These are phyloP conservation scores for Mucor piriformis DNA, from an alignment of 371 early-diverging fungal species.

Conservation along the genomic window DNA sequence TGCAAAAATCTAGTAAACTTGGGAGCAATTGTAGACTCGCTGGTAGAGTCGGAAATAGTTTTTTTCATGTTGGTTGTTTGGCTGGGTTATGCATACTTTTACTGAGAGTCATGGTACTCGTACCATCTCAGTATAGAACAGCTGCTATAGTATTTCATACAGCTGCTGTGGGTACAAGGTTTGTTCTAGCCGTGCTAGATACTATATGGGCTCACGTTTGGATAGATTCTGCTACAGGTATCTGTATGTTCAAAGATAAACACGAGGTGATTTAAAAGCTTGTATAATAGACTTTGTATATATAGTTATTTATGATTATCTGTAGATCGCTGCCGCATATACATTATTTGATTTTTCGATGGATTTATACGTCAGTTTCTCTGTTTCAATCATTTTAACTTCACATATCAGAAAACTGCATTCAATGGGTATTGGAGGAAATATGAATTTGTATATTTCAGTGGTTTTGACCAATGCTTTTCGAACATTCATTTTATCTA, in stretches of 20 bases:
- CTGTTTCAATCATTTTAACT: not conserved
- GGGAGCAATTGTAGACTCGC: not conserved
- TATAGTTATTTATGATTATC: not conserved
- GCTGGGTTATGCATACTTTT: slow-evolving; percentile 4
- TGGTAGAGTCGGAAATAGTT: slow-evolving; percentile 2
- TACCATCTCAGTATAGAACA: not conserved
- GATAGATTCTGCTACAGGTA: not conserved
- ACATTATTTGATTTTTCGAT: not conserved
- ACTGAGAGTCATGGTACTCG: not conserved
- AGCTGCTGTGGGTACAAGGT: not conserved
- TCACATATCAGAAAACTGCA: not conserved
- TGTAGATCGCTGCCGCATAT: not conserved
- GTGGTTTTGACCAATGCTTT: not conserved
- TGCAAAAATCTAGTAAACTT: not conserved
- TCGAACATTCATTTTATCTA: not conserved
- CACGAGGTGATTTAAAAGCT: not conserved
- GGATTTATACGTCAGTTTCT: not conserved
- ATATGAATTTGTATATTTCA: not conserved
- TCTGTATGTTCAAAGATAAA: slow-evolving; percentile 6
- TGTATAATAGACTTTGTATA: not conserved
- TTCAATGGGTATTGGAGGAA: not conserved
- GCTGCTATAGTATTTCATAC: not conserved
- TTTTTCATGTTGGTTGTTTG: slow-evolving; percentile 8
- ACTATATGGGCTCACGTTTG: not conserved
- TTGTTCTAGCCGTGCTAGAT: not conserved